Evolutionary conservation across 2,329 filamentous ascomycete species (phyloP).

Genomic region (Paecilomyces formosus): DNA sequence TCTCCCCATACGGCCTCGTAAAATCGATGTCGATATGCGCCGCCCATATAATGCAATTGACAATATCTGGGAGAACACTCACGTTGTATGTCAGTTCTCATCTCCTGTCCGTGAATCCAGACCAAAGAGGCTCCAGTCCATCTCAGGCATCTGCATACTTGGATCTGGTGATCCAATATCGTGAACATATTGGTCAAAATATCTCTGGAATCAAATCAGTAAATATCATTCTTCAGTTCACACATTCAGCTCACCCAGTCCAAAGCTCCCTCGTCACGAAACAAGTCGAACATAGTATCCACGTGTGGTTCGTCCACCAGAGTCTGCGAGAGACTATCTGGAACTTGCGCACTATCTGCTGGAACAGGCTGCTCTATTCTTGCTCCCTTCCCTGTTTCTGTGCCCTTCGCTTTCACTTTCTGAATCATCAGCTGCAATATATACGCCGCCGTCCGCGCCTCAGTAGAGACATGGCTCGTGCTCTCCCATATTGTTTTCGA

Average conservation of each 20-base stretch:
- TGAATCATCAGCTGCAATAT: constrained; percentile 11
- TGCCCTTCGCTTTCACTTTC: constrained; percentile 9
- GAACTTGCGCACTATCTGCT: not conserved
- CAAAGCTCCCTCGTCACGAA: not conserved
- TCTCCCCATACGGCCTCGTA: too few relatives aligned
- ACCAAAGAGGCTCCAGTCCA: not conserved
- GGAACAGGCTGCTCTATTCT: not conserved
- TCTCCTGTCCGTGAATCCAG: not conserved
- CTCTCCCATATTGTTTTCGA: constrained; percentile 10
- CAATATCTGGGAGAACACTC: too few relatives aligned
- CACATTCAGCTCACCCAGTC: not conserved
- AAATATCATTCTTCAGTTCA: not conserved
- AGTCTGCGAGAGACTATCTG: not conserved
- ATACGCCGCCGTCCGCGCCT: constrained; percentile 8
- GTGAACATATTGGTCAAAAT: not conserved
- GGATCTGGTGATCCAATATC: not conserved
- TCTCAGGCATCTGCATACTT: not conserved
- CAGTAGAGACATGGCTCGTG: constrained; percentile 3
- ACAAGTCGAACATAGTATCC: not conserved
- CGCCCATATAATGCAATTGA: too few relatives aligned
- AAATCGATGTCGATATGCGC: too few relatives aligned
- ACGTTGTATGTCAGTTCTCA: not conserved
- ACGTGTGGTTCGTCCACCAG: not conserved
- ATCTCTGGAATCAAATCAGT: not conserved
- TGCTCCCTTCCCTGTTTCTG: not conserved